A percentile compares a stretch with the other conserved stretches of the same genome.
Evolutionary conservation across 192 early-diverging fungal species (phyloP).

Genomic region (Coemansia sp.): DNA sequence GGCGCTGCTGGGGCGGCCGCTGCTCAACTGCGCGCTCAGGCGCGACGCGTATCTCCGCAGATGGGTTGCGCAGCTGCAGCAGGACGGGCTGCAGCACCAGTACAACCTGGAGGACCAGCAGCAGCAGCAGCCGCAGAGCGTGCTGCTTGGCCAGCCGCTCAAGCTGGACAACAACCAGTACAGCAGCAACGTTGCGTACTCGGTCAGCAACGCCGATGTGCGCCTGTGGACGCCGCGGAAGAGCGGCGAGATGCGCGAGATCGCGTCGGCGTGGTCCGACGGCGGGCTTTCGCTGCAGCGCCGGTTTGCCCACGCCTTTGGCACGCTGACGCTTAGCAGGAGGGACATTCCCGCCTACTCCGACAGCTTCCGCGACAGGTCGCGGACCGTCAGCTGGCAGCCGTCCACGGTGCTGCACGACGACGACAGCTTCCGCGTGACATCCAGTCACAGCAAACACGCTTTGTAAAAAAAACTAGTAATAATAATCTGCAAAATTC

Average conservation of each 20-base stretch:
- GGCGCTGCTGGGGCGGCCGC: slow-evolving; percentile 27
- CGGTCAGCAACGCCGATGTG: not conserved
- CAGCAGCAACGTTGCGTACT: not conserved
- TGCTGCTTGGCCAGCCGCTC: not conserved
- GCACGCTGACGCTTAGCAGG: not conserved
- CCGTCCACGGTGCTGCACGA: not conserved
- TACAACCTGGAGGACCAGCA: slow-evolving; percentile 15
- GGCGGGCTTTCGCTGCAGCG: not conserved
- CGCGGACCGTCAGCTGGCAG: slow-evolving; percentile 1
- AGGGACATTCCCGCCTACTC: not conserved
- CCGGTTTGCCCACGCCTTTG: not conserved
- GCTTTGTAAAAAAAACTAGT: not conserved
- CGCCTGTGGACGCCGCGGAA: not conserved
- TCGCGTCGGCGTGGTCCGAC: not conserved
- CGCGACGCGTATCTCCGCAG: slow-evolving; percentile 20
- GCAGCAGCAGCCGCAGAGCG: not conserved
- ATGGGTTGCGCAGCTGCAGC: slow-evolving; percentile 20
- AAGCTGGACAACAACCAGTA: not conserved
- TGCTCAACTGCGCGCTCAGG: slow-evolving; percentile 21
- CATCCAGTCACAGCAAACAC: slow-evolving; percentile 1
- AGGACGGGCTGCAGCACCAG: slow-evolving; percentile 25
- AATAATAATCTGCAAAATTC: not conserved
- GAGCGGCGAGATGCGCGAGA: not conserved
- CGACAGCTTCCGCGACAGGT: not conserved
- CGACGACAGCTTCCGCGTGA: slow-evolving; percentile 2